Evolutionary conservation across 1,284 basidiomycete genomes (phyloP).

Genomic region (Microbotryomycetes sp.): DNA sequence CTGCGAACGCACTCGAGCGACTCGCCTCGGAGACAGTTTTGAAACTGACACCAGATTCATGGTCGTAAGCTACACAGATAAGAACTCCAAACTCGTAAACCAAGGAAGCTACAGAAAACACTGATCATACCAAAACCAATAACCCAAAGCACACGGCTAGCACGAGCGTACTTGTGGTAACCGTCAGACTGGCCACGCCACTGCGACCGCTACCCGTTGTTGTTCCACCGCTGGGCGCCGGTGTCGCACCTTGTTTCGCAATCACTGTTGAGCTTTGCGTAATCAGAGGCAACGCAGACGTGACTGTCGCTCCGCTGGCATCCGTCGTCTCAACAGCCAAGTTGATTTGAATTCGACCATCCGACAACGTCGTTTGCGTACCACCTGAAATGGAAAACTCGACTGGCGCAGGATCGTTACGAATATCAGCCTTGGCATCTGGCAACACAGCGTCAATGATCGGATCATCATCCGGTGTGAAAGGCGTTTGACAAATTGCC

Average conservation of each 20-base stretch:
- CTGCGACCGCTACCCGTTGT: neutral
- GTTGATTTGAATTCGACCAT: neutral
- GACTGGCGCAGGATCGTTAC: neutral
- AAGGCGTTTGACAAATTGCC: neutral
- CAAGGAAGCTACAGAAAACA: too few relatives aligned
- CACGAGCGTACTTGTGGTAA: neutral
- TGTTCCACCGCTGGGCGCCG: neutral
- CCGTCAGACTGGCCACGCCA: neutral
- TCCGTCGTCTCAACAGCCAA: neutral
- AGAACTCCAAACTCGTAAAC: too few relatives aligned
- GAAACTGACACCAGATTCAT: too few relatives aligned
- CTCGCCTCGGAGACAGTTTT: too few relatives aligned
- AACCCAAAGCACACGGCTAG: neutral
- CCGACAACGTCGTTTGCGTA: neutral
- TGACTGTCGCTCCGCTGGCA: neutral
- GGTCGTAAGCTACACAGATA: too few relatives aligned
- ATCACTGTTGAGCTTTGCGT: neutral
- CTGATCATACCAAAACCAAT: neutral
- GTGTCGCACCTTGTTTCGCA: neutral
- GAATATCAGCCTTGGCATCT: neutral
- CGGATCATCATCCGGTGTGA: neutral
- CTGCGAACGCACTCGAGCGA: neutral
- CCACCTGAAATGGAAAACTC: neutral
- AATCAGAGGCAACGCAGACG: neutral
- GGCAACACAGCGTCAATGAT: neutral